Evolutionary conservation across 2,329 filamentous ascomycete genomes (phyloP).

Genomic region (Ceratocystis cubensis): DNA sequence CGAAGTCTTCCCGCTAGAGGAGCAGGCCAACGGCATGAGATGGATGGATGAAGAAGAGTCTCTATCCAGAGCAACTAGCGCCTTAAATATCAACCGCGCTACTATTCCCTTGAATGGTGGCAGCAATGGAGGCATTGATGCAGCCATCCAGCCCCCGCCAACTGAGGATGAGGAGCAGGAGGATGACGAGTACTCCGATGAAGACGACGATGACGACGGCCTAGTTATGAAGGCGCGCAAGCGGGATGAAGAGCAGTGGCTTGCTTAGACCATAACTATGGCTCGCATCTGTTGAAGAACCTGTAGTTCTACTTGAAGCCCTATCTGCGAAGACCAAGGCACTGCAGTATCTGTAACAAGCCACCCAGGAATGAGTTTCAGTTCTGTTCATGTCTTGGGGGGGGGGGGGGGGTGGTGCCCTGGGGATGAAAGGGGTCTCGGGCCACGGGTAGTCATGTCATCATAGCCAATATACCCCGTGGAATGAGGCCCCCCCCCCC

Average conservation of each 20-base stretch:
- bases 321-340: not conserved
- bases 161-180: slow-evolving; percentile 30
- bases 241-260: slow-evolving; percentile 47
- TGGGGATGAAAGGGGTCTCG: not conserved
- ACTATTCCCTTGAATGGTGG: slow-evolving; percentile 18
- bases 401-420: too few species aligned
- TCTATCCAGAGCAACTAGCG: slow-evolving; percentile 16
- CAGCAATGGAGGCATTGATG: slow-evolving; percentile 30
- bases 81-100: slow-evolving; percentile 15
- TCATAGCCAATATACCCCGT: not conserved
- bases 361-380: not conserved
- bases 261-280: slow-evolving; percentile 32
- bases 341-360: not conserved
- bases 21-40: slow-evolving; percentile 80
- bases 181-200: slow-evolving; percentile 30
- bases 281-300: too few species aligned
- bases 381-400: not conserved
- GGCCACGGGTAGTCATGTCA: not conserved
- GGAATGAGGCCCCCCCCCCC: not conserved
- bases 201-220: slow-evolving; percentile 45
- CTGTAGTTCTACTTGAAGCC: not conserved
- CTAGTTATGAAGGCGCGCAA: slow-evolving; percentile 45
- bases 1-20: slow-evolving; percentile 88
- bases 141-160: slow-evolving; percentile 29
- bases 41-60: slow-evolving; percentile 62